Percentiles rank a stretch among this genome's conserved stretches.
These are phyloP conservation scores for Moringa oleifera DNA, from an alignment of 345 rosid genomes.

Conservation along the genomic window DNA sequence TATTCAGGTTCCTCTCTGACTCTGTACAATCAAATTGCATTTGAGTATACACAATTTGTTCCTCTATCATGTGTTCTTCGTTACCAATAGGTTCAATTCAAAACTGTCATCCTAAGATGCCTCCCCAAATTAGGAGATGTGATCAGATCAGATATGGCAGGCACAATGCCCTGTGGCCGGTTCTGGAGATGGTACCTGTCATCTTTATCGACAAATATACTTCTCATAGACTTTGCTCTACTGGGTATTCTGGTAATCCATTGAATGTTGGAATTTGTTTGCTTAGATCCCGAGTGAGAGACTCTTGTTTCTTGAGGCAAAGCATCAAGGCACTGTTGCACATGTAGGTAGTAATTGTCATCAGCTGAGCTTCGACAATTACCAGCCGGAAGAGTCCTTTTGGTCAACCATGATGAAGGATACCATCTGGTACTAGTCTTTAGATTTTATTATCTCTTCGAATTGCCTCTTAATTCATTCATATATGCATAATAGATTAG, in stretches of 20 bases:
- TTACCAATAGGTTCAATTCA: constrained; percentile 20
- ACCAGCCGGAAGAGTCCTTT: constrained; percentile 35
- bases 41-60: no score
- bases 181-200: constrained; percentile 14
- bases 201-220: not conserved
- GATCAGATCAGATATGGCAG: constrained; percentile 11
- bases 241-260: not conserved
- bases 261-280: constrained; percentile 10
- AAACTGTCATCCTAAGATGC: constrained; percentile 14
- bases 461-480: not conserved
- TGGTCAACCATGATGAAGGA: constrained; percentile 42
- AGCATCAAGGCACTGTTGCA: constrained; percentile 4
- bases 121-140: constrained; percentile 12
- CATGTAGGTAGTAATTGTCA: constrained; percentile 21
- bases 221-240: not conserved
- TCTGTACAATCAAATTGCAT: no score
- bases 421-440: constrained; percentile 34
- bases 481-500: no score
- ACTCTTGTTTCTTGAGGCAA: constrained; percentile 3
- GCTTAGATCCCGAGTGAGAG: constrained; percentile 17
- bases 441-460: not conserved
- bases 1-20: no score
- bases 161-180: not conserved
- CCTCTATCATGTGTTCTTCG: no score
- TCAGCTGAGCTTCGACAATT: constrained; percentile 23